Base-by-base conservation (phyloP, 2,329 filamentous ascomycete genomes). In the Plenodomus lindquistii region DNA sequence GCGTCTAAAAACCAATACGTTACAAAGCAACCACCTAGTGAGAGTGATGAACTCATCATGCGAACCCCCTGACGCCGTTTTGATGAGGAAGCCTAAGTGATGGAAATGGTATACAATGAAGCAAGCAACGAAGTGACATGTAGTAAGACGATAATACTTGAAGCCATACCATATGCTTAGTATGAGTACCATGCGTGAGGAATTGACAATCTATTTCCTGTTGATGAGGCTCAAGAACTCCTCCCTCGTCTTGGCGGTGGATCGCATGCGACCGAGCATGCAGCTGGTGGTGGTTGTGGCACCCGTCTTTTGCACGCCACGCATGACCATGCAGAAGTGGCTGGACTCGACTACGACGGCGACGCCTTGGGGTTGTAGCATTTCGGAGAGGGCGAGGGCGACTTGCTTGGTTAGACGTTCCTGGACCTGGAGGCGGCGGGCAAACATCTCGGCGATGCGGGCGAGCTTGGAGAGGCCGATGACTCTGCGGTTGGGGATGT, bases 241-340 rank as follows among this genome's bases (percentile, higher is more conserved):
- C 70, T 96, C 95, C 63, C 94, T 81, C 10, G 93, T 97, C 81
- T 96, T 97, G 52, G 91, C 90, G 63, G 89, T 91, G 52, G 86
- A 87, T 68, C 96, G 87, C 80, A 99, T 96, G 65, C 91, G 92
- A 34, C 94, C 94, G n/a, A 97, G 83, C 75, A 99, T 95, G 71
- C 93, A 97, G 77, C 91, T 97, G 16, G 94, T 99, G 31, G 95
- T 94, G 6, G 94, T 97, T 16, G 84, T 88, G 42, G 89, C 86
- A 35, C 81, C 84, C 0, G 91, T 91, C 80, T 99, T 97, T 71
- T 97, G 85, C 9, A 99, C 93, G n/a, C 94, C 94, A 39, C 94
- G 85, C 92, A 97, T 97, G 15, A 96, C 91, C 93, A 97, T 99
- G 79, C 94, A 99, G 39, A 97, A 79, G 75, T 99, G 94, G 66